Conservation (phyloP, 176 grass and related monocot genomes). For the Juncus effusus region DNA sequence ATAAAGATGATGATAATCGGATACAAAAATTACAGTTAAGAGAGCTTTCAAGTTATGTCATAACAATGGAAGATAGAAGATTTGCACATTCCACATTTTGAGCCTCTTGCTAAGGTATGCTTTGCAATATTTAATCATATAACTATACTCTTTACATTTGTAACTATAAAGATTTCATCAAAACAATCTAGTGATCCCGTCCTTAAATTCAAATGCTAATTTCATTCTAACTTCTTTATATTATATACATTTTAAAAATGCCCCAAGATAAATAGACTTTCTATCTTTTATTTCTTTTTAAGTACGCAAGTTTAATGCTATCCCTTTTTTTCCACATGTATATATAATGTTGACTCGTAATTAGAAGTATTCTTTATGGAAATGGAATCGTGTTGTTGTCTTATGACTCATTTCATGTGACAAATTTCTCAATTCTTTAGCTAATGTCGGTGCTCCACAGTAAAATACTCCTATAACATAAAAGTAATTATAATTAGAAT, state of each 20-base stretch:
- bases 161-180: conserved; percentile 24
- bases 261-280: conserved; percentile 42
- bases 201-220: conserved; percentile 20
- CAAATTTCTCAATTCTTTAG: conserved; percentile 78
- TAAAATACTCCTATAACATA: conserved; percentile 80
- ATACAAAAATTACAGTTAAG: too few species aligned
- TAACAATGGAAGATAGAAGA: too few species aligned
- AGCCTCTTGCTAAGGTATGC: too few species aligned
- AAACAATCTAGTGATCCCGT: conserved; percentile 11
- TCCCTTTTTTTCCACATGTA: conserved; percentile 19
- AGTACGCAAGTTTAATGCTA: conserved; percentile 48
- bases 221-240: conserved; percentile 50
- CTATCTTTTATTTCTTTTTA: conserved; percentile 41
- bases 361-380: conserved; percentile 98
- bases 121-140: conserved; percentile 25
- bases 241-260: conserved; percentile 86
- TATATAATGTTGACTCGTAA: conserved; percentile 6
- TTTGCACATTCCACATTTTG: too few species aligned
- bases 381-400: conserved; percentile 82
- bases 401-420: conserved; percentile 88
- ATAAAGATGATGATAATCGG: too few species aligned
- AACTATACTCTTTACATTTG: conserved; percentile 24
- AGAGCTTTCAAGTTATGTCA: too few species aligned
- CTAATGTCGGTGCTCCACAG: conserved; percentile 69
- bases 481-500: background rate